These are phyloP conservation scores for Trichophyton verrucosum DNA, from an alignment of 2,329 filamentous ascomycete species.

Conservation along the genomic window DNA sequence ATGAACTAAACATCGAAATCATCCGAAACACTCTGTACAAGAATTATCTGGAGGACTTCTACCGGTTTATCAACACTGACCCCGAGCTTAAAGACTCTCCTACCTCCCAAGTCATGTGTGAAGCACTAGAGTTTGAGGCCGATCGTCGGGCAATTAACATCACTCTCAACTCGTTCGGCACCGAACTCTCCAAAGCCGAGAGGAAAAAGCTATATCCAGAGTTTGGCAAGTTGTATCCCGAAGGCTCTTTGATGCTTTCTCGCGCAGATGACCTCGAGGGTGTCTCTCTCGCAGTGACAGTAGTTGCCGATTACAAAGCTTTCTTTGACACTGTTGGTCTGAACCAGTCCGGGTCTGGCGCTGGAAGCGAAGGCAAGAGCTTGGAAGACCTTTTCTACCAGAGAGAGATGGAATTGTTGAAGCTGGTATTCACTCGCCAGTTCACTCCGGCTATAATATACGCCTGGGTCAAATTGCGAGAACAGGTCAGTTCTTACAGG, in stretches of 20 bases:
- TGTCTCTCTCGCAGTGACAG: slow-evolving; percentile 84
- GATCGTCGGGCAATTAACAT: slow-evolving; percentile 97
- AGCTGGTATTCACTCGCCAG: slow-evolving; percentile 86
- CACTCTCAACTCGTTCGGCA: slow-evolving; percentile 96
- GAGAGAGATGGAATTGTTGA: slow-evolving; percentile 98
- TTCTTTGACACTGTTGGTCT: slow-evolving; percentile 90
- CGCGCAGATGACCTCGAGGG: slow-evolving; percentile 90
- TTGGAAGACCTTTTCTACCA: slow-evolving; percentile 97
- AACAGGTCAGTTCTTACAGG: slow-evolving; percentile 57
- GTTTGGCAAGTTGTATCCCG: slow-evolving; percentile 84
- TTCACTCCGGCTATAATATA: slow-evolving; percentile 94
- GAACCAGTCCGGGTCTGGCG: slow-evolving; percentile 60
- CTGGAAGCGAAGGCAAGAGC: slow-evolving; percentile 71
- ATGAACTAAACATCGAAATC: slow-evolving; percentile 99
- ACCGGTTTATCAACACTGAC: slow-evolving; percentile 84
- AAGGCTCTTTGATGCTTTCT: slow-evolving; percentile 88
- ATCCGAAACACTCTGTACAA: slow-evolving; percentile 98
- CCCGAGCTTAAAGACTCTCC: slow-evolving; percentile 77
- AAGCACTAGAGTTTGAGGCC: slow-evolving; percentile 92
- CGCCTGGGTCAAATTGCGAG: slow-evolving; percentile 91
- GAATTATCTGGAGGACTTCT: slow-evolving; percentile 97
- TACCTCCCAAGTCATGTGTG: slow-evolving; percentile 87
- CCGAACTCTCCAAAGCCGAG: slow-evolving; percentile 84
- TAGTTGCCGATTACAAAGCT: slow-evolving; percentile 81
- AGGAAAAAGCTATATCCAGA: slow-evolving; percentile 91